Conservation (phyloP, 768 basidiomycete species). For the Pulveroboletus sp. region DNA sequence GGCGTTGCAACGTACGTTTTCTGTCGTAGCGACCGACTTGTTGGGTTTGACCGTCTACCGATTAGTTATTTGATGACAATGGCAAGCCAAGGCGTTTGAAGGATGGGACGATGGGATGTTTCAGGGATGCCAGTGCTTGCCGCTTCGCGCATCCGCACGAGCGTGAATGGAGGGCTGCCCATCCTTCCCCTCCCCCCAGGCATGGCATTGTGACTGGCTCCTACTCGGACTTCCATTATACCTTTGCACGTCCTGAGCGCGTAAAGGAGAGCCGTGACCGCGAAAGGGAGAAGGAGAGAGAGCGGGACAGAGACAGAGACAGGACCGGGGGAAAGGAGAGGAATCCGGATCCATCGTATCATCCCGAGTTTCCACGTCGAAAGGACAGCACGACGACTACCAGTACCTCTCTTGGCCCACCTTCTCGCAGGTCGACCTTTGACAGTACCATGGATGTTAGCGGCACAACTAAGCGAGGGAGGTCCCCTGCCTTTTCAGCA, state of each 20-base stretch:
- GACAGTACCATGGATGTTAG: slow-evolving; percentile 5
- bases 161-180: slow-evolving; percentile 30
- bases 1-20: slow-evolving; percentile 29
- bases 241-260: slow-evolving; percentile 7
- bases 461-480: slow-evolving; percentile 8
- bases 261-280: slow-evolving; percentile 6
- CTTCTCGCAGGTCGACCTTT: slow-evolving; percentile 14
- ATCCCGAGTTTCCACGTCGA: slow-evolving; percentile 12
- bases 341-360: slow-evolving; percentile 7
- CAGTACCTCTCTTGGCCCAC: slow-evolving; percentile 9
- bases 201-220: slow-evolving; percentile 16
- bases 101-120: slow-evolving; percentile 21
- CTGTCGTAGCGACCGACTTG: not conserved
- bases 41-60: slow-evolving; percentile 2
- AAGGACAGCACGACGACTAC: slow-evolving; percentile 12
- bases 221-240: slow-evolving; percentile 22
- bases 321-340: slow-evolving; percentile 1
- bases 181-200: slow-evolving; percentile 23
- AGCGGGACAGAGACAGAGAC: not conserved
- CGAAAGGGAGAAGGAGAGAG: slow-evolving; percentile 4
- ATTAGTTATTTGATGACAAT: slow-evolving; percentile 27
- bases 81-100: slow-evolving; percentile 22
- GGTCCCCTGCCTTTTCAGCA: slow-evolving; percentile 24
- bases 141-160: slow-evolving; percentile 32
- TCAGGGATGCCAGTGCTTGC: slow-evolving; percentile 18